A percentile compares a stretch with the other conserved stretches of the same genome.
Conservation (phyloP, 306 rosid genomes). For the Hippophae gyantsensis region DNA sequence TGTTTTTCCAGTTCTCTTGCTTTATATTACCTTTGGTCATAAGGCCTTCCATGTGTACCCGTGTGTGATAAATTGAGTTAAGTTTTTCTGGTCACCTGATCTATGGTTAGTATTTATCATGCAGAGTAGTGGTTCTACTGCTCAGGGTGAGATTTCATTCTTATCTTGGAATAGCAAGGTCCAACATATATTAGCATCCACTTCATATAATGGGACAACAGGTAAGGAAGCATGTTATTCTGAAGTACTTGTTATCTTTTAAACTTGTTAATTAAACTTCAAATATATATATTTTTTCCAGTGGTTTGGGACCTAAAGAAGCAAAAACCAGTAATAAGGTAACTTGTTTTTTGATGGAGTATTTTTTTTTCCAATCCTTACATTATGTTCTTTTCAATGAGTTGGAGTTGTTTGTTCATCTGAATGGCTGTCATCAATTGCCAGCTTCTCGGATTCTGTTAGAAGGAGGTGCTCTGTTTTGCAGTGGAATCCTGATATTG, state of each 20-base stretch:
- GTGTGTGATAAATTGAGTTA: background rate
- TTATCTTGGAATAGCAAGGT: constrained; percentile 99
- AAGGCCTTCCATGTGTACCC: background rate
- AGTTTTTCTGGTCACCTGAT: constrained; percentile 4
- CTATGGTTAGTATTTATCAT: constrained; percentile 13
- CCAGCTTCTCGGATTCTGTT: constrained; percentile 83
- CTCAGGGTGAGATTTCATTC: constrained; percentile 92
- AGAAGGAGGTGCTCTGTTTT: constrained; percentile 90
- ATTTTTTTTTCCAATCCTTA: background rate
- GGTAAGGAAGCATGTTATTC: constrained; percentile 39
- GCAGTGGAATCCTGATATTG: constrained; percentile 99
- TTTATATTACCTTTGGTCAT: background rate
- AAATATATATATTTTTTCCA: constrained; percentile 17
- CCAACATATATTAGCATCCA: constrained; percentile 89
- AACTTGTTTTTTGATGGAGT: constrained; percentile 4
- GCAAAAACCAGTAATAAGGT: constrained; percentile 99
- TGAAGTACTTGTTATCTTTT: constrained; percentile 8
- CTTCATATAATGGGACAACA: constrained; percentile 92
- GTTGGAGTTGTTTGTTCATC: constrained; percentile 14
- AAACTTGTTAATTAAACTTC: constrained; percentile 1
- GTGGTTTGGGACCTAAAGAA: constrained; percentile 99
- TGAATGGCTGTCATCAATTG: constrained; percentile 23
- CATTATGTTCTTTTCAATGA: constrained; percentile 3
- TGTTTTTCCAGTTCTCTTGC: background rate
- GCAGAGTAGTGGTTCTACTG: constrained; percentile 94